phyloP scores from a whole-genome alignment of 768 basidiomycete species.

The Mycena vulgaris region DNA sequence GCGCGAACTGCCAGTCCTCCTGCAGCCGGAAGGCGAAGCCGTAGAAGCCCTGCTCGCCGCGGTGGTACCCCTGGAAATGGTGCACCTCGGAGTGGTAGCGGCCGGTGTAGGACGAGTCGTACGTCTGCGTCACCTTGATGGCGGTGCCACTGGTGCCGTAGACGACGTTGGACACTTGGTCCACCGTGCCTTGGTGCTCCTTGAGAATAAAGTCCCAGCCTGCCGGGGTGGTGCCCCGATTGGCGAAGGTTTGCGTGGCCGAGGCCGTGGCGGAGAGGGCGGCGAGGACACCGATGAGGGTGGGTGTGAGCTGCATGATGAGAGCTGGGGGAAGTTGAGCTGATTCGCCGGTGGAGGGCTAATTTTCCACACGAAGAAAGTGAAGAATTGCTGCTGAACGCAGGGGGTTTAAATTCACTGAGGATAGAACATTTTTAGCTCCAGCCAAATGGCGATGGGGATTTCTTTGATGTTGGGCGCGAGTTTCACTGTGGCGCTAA shows the following conservation, averaged over 20 bases:
- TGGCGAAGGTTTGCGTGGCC: slow-evolving; percentile 13
- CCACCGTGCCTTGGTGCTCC: slow-evolving; percentile 13
- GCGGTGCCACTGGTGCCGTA: slow-evolving; percentile 11
- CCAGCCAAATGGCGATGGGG: too few relatives aligned
- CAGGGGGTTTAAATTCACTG: neutral
- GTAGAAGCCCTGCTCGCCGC: too few relatives aligned
- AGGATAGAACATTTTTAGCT: slow-evolving; percentile 7
- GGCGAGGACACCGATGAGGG: slow-evolving; percentile 5
- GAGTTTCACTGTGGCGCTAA: too few relatives aligned
- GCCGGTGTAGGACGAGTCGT: slow-evolving; percentile 16
- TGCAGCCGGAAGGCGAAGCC: slow-evolving; percentile 16
- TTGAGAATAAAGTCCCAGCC: slow-evolving; percentile 11
- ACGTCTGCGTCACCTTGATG: slow-evolving; percentile 18
- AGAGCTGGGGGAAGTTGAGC: too few relatives aligned
- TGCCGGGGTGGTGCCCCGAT: slow-evolving; percentile 19
- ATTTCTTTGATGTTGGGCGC: too few relatives aligned
- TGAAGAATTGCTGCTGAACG: slow-evolving; percentile 2
- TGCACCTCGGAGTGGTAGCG: slow-evolving; percentile 2
- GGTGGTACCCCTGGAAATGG: too few relatives aligned
- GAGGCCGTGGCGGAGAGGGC: neutral
- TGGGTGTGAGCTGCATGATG: slow-evolving; percentile 15
- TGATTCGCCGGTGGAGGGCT: too few relatives aligned
- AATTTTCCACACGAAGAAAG: neutral
- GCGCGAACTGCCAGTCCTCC: slow-evolving; percentile 21
- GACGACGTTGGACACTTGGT: slow-evolving; percentile 18